These are phyloP conservation scores for Blakeslea trispora DNA, from an alignment of 371 early-diverging fungal species.

Conservation along the genomic window DNA sequence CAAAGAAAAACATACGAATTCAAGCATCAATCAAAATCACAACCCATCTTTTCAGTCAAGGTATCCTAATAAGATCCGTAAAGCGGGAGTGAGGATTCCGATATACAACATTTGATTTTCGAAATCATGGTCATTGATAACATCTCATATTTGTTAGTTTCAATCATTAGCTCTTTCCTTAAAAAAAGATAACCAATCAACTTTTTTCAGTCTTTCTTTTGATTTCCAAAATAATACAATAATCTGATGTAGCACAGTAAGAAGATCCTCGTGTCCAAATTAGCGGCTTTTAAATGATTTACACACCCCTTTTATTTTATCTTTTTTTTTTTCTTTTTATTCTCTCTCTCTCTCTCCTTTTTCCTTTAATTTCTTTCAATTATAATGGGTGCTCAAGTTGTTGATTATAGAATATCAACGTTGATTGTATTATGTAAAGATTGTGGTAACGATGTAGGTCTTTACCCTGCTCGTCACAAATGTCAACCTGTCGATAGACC, in stretches of 20 bases:
- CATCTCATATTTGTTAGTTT: no score
- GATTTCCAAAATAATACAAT: slow-evolving; percentile 2
- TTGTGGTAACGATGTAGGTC: slow-evolving; percentile 69
- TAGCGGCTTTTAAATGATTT: slow-evolving; percentile 4
- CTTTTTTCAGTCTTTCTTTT: slow-evolving; percentile 4
- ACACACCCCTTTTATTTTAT: no score
- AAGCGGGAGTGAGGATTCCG: no score
- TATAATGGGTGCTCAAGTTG: slow-evolving; percentile 47
- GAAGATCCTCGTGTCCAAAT: slow-evolving; percentile 19
- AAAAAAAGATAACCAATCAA: not conserved
- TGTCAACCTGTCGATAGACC: slow-evolving; percentile 52
- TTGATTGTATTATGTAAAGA: slow-evolving; percentile 68
- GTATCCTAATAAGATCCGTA: no score
- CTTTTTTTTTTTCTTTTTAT: not conserved
- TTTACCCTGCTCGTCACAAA: slow-evolving; percentile 68
- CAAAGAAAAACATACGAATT: no score
- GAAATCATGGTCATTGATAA: no score
- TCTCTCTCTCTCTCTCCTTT: slow-evolving; percentile 13
- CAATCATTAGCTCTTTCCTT: no score
- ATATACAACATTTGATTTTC: no score
- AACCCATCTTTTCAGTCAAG: no score
- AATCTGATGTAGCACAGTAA: slow-evolving; percentile 7
- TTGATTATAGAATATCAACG: slow-evolving; percentile 69
- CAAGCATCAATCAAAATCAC: no score
- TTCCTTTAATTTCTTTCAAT: slow-evolving; percentile 3